phyloP scores from a whole-genome alignment of 2,329 filamentous ascomycete genomes.

The Fusarium udum region DNA sequence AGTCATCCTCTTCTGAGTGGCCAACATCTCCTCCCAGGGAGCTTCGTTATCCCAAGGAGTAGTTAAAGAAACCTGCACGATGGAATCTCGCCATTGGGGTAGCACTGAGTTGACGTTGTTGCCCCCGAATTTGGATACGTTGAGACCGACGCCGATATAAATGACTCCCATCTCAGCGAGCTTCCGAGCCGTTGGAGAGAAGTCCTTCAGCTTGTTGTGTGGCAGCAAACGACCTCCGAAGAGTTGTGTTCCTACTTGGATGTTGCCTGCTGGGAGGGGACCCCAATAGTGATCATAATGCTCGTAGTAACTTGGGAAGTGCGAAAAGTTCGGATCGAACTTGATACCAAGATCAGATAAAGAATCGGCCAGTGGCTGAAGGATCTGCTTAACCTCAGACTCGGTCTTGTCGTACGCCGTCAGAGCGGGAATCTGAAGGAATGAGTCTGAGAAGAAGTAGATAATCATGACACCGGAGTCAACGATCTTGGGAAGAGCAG shows the following conservation, averaged over 20 bases:
- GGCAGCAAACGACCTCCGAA: constrained; percentile 56
- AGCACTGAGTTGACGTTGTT: constrained; percentile 49
- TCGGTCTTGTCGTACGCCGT: constrained; percentile 57
- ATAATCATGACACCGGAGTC: constrained; percentile 59
- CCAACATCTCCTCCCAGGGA: constrained; percentile 44
- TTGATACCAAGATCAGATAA: constrained; percentile 21
- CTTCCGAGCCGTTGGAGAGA: constrained; percentile 22
- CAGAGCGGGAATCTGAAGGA: constrained; percentile 44
- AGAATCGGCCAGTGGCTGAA: constrained; percentile 46
- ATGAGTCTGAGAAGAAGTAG: constrained; percentile 45
- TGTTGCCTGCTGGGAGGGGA: constrained; percentile 52
- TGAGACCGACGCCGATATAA: constrained; percentile 44
- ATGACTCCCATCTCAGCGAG: constrained; percentile 37
- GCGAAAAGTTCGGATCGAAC: constrained; percentile 14
- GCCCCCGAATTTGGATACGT: constrained; percentile 40
- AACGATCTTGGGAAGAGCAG: constrained; percentile 48
- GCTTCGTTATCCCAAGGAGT: constrained; percentile 44
- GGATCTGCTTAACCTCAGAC: constrained; percentile 48
- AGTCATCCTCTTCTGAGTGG: constrained; percentile 43
- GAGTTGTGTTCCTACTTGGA: constrained; percentile 43
- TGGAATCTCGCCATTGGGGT: constrained; percentile 52
- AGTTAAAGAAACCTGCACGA: constrained; percentile 45
- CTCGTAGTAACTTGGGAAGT: constrained; percentile 46
- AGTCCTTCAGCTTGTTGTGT: constrained; percentile 43
- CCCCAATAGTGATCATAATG: constrained; percentile 56